Base-by-base conservation (phyloP, 352 stramenopile species). In the Globisporangium cylindrosporum region DNA sequence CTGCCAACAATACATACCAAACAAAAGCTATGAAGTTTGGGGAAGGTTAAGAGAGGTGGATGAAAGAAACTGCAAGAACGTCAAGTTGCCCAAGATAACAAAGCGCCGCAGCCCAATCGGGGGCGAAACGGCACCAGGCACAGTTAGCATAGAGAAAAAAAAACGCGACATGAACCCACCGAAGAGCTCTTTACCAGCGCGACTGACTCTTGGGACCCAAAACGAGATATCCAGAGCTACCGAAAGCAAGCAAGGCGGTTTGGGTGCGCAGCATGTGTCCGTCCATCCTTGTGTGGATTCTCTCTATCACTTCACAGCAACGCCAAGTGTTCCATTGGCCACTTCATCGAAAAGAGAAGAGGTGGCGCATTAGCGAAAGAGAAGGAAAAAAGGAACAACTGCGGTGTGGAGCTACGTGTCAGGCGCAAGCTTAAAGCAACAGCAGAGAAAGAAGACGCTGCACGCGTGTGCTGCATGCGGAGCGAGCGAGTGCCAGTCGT, bases 361-460 rank as follows among this genome's bases (percentile, higher is more conserved):
- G 15, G 15, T 2, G 15, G 43, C 43, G 5, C 43, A 51, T 51
- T 51, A 24, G 43, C 43, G 43, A 51, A 51, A 51, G 43, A 51
- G 43, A 51, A 51, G 43, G 18, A 51, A 51, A 51, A 51, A 51
- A 51, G 43, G 41, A 51, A 51, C 43, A 51, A 51, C 43, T 51
- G 43, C 43, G 43, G 43, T 51, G 43, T n/a, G 6, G 29, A 32
- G 29, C 29, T 32, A 32, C 29, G 29, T 32, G 29, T 32, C 29
- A 32, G 29, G 29, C 29, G 29, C 4, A 32, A 32, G 29, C 29
- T 32, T 32, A 32, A 32, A 32, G 29, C 29, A 32, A 7, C 15
- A 49, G 43, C 43, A 49, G 43, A 49, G 41, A 49, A 22, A 49
- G 41, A 49, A 49, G 41, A 14, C 41, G 41, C 29, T 32, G 29